Conservation (phyloP, 257 asterid genomes). For the Osmanthus fragrans region DNA sequence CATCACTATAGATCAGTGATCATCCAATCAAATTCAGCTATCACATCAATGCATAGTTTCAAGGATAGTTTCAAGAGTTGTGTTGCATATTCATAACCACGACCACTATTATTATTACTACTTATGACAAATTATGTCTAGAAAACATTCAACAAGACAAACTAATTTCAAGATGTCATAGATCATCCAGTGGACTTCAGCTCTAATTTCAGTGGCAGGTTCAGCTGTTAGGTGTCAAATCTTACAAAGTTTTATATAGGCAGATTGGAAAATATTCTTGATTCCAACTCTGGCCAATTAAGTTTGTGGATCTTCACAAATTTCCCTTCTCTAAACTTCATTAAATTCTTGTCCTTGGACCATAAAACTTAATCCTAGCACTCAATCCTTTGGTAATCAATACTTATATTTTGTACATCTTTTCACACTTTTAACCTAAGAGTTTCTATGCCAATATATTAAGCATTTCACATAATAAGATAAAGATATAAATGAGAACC, state of each 20-base stretch:
- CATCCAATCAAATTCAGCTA: not conserved
- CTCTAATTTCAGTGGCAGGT: not conserved
- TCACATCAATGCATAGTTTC: not conserved
- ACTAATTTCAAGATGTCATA: not conserved
- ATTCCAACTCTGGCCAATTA: not conserved
- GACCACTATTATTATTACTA: not conserved
- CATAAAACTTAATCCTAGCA: not conserved
- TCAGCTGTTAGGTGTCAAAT: not conserved
- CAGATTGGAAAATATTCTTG: not conserved
- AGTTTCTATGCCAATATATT: not conserved
- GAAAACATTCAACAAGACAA: not conserved
- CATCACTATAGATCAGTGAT: not conserved
- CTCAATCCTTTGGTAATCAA: not conserved
- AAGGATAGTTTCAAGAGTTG: not conserved
- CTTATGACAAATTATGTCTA: not conserved
- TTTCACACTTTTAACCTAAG: not conserved
- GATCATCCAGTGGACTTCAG: not conserved
- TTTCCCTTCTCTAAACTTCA: not conserved
- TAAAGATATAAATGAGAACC: not conserved
- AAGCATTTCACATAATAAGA: not conserved
- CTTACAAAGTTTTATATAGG: not conserved
- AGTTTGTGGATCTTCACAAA: not conserved
- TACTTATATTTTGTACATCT: not conserved
- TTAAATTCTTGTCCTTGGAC: not conserved
- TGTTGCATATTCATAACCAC: not conserved